Evolutionary conservation across 495 filamentous ascomycete genomes (phyloP).

Genomic region (Ramalina peruviana): DNA sequence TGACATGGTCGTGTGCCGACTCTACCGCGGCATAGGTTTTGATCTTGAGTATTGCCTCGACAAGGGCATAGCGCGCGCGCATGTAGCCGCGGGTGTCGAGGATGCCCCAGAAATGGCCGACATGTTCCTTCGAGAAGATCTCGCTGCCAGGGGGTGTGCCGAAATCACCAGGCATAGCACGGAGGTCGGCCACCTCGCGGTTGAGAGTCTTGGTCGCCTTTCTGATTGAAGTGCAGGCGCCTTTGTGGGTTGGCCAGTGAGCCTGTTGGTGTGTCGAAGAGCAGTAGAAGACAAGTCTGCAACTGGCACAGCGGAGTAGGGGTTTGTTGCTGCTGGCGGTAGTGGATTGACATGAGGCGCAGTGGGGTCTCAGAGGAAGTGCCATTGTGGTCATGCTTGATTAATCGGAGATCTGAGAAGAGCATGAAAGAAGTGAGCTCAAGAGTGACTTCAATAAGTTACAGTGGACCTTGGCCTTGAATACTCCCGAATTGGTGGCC

Average conservation of each 20-base stretch:
- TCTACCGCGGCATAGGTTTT: conserved; percentile 23
- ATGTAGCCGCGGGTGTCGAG: conserved; percentile 30
- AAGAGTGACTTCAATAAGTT: too few relatives aligned
- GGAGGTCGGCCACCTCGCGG: conserved; percentile 23
- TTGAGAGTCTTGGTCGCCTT: conserved; percentile 6
- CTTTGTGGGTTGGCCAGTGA: conserved; percentile 21
- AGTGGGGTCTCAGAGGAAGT: too few relatives aligned
- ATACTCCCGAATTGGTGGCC: too few relatives aligned
- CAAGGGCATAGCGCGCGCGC: conserved; percentile 21
- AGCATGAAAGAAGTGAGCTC: too few relatives aligned
- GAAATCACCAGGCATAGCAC: conserved; percentile 16
- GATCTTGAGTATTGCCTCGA: conserved; percentile 20
- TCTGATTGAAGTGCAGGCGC: conserved; percentile 27
- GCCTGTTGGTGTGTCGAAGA: too few relatives aligned
- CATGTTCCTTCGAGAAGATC: conserved; percentile 20
- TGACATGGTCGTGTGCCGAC: conserved; percentile 22
- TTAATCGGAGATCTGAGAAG: too few relatives aligned
- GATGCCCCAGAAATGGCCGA: conserved; percentile 28
- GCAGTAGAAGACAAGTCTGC: too few relatives aligned
- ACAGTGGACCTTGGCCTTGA: too few relatives aligned
- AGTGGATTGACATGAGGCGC: too few relatives aligned
- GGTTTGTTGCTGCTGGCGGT: too few relatives aligned
- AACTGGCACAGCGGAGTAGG: too few relatives aligned
- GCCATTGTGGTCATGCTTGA: too few relatives aligned
- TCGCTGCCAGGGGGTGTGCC: conserved; percentile 14